phyloP scores from a whole-genome alignment of 208 protist species.

The Naegleria fowleri region DNA sequence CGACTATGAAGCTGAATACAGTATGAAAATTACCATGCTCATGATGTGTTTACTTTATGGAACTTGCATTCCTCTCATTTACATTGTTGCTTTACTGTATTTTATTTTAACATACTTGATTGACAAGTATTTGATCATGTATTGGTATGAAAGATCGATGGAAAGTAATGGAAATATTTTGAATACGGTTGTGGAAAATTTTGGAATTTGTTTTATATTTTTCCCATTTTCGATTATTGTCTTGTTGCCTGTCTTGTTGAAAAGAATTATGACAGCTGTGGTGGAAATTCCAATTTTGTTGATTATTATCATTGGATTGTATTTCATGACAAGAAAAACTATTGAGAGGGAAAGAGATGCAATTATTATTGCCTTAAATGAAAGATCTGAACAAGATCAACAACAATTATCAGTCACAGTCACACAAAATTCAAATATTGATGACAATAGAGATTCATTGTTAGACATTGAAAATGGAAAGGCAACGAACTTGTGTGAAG shows the following conservation, averaged over 20 bases:
- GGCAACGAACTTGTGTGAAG: no score
- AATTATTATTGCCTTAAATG: background rate
- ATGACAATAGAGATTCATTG: background rate
- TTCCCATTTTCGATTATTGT: background rate
- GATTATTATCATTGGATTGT: background rate
- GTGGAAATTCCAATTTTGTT: background rate
- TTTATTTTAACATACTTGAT: background rate
- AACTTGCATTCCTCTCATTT: background rate
- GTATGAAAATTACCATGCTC: background rate
- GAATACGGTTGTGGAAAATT: background rate
- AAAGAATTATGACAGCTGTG: background rate
- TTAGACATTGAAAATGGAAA: background rate
- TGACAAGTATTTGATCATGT: slow-evolving; percentile 23
- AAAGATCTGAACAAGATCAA: background rate
- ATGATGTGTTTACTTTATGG: background rate
- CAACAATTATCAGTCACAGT: no score
- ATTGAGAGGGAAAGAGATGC: background rate
- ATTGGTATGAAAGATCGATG: background rate
- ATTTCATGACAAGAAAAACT: background rate
- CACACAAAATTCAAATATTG: background rate
- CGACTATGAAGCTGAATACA: background rate
- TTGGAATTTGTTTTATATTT: background rate
- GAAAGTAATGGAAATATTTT: background rate
- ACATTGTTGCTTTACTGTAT: background rate
- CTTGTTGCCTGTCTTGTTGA: background rate